phyloP scores from a whole-genome alignment of 164 flowering plant genomes.

The Liquidambar formosana region DNA sequence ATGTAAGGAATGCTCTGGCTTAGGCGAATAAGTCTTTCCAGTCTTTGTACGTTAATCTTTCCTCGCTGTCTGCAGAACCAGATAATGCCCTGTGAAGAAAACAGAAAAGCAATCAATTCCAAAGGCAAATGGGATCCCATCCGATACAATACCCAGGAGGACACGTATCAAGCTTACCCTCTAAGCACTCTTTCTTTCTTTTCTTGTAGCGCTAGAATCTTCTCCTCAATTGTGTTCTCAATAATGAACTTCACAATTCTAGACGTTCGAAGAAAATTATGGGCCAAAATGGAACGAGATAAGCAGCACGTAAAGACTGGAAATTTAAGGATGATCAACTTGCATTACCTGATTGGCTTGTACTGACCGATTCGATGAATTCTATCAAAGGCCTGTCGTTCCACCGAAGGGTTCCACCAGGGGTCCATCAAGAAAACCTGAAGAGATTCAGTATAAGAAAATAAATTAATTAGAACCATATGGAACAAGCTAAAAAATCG shows the following conservation, averaged over 20 bases:
- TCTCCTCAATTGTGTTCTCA: slow-evolving; percentile 86
- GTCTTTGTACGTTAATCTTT: slow-evolving; percentile 70
- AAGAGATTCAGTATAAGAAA: neutral
- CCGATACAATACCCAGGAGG: neutral
- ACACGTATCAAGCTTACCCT: slow-evolving; percentile 50
- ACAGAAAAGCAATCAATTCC: neutral
- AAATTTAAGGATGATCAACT: neutral
- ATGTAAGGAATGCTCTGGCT: too few species aligned
- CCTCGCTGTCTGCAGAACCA: slow-evolving; percentile 74
- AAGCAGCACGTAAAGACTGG: neutral
- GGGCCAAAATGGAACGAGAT: too few species aligned
- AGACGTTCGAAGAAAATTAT: slow-evolving; percentile 2
- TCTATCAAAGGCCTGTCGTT: slow-evolving; percentile 94
- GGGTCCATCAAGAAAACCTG: slow-evolving; percentile 99
- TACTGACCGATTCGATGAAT: slow-evolving; percentile 95
- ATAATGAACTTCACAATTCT: slow-evolving; percentile 85
- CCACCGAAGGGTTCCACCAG: slow-evolving; percentile 99
- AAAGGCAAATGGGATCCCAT: neutral
- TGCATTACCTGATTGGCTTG: slow-evolving; percentile 77
- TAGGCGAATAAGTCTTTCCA: slow-evolving; percentile 61
- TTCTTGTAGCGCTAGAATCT: slow-evolving; percentile 87
- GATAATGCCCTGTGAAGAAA: slow-evolving; percentile 67
- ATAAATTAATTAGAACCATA: neutral
- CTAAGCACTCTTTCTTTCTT: slow-evolving; percentile 93
- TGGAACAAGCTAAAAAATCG: too few species aligned